A percentile compares a stretch with the other conserved stretches of the same genome.
These are phyloP conservation scores for Leccinum boreale DNA, from an alignment of 768 basidiomycete species.

Conservation along the genomic window DNA sequence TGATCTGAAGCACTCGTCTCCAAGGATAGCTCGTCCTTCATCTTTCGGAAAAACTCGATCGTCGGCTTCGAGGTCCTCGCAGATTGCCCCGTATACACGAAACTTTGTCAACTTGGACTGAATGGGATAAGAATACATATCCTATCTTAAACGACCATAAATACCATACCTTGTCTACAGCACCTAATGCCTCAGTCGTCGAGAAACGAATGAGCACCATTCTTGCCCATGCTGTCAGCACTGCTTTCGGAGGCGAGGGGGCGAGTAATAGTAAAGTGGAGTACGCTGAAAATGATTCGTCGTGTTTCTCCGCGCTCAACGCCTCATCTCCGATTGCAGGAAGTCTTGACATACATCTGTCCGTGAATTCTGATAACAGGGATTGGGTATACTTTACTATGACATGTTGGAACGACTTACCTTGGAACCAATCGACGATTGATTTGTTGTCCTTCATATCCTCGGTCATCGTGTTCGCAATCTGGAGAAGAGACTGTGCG, in stretches of 20 bases:
- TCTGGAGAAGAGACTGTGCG: no score
- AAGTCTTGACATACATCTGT: not conserved
- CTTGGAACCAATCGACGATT: no score
- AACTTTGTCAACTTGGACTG: not conserved
- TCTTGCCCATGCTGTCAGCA: not conserved
- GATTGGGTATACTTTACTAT: no score
- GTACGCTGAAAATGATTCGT: not conserved
- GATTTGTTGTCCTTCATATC: no score
- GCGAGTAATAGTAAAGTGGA: not conserved
- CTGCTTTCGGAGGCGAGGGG: not conserved
- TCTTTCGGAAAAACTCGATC: not conserved
- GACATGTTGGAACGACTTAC: no score
- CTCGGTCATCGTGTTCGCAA: no score
- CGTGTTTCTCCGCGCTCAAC: not conserved
- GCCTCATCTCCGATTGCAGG: not conserved
- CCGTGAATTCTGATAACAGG: not conserved
- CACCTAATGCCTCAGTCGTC: not conserved
- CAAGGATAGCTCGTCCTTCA: no score
- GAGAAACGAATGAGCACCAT: not conserved
- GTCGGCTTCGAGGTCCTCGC: not conserved
- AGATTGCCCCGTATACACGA: not conserved
- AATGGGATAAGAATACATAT: not conserved
- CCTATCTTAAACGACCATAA: not conserved
- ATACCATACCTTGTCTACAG: not conserved
- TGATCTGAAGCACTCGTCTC: no score